Conservation (phyloP, 2,329 filamentous ascomycete genomes). For the Xylariaceae sp. region DNA sequence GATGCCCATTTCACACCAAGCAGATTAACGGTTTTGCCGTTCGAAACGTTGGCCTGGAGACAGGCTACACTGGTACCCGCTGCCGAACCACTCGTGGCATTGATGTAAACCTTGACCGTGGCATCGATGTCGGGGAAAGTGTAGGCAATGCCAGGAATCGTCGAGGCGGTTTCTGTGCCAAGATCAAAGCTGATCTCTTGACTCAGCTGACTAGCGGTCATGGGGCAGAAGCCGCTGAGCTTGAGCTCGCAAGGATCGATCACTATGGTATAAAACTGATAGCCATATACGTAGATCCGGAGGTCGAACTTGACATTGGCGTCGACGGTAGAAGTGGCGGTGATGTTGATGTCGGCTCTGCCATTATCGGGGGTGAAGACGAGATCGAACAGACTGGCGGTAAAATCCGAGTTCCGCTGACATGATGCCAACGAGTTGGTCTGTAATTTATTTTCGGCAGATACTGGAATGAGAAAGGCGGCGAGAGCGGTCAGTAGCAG, state of each 20-base stretch:
- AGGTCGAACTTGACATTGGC: conserved; percentile 72
- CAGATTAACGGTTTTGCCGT: conserved; percentile 88
- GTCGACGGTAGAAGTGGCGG: conserved; percentile 70
- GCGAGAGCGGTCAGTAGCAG: conserved; percentile 18
- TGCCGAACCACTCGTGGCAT: conserved; percentile 54
- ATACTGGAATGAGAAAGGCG: conserved; percentile 23
- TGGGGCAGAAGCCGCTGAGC: conserved; percentile 73
- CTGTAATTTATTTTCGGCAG: conserved; percentile 25
- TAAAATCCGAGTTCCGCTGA: conserved; percentile 73
- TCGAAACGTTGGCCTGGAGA: conserved; percentile 83
- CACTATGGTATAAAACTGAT: conserved; percentile 56
- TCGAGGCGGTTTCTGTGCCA: conserved; percentile 49
- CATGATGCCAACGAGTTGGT: conserved; percentile 69
- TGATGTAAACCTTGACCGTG: conserved; percentile 78
- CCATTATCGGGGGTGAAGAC: conserved; percentile 64
- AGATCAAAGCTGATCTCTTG: conserved; percentile 62
- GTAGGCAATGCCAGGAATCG: conserved; percentile 82
- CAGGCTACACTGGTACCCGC: conserved; percentile 69
- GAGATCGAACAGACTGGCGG: conserved; percentile 77
- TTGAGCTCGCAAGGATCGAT: conserved; percentile 67
- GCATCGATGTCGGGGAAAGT: conserved; percentile 89
- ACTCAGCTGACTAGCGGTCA: conserved; percentile 63
- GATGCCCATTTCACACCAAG: conserved; percentile 86
- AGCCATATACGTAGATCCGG: conserved; percentile 72
- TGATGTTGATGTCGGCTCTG: conserved; percentile 64